These are phyloP conservation scores for Fusarium stilboides DNA, from an alignment of 2,329 filamentous ascomycete genomes.

Conservation along the genomic window DNA sequence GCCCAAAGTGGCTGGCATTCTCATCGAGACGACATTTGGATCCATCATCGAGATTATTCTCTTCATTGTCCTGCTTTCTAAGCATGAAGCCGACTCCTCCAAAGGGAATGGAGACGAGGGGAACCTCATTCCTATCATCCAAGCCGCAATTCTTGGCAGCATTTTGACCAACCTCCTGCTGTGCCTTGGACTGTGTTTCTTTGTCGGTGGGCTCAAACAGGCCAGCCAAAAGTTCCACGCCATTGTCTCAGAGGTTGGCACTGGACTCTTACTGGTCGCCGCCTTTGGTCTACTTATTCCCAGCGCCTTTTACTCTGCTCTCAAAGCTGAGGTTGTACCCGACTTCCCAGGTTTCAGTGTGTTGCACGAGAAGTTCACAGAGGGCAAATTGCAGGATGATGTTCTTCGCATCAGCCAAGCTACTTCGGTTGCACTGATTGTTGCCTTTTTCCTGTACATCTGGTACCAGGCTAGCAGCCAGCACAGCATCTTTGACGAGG, in stretches of 20 bases:
- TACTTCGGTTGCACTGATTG: conserved; percentile 73
- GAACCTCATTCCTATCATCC: conserved; percentile 71
- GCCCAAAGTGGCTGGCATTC: conserved; percentile 72
- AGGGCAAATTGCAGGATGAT: conserved; percentile 59
- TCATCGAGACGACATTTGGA: conserved; percentile 68
- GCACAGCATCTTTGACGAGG: conserved; percentile 73
- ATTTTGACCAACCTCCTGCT: conserved; percentile 78
- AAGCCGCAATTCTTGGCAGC: conserved; percentile 78
- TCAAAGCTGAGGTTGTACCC: conserved; percentile 50
- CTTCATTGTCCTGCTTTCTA: conserved; percentile 73
- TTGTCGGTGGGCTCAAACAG: conserved; percentile 73
- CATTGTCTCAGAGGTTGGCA: conserved; percentile 78
- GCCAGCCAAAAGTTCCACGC: conserved; percentile 74
- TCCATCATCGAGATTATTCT: conserved; percentile 78
- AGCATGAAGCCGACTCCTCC: conserved; percentile 42
- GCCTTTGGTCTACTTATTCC: conserved; percentile 56
- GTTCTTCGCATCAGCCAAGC: conserved; percentile 73
- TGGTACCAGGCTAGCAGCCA: conserved; percentile 76
- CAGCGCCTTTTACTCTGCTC: conserved; percentile 56
- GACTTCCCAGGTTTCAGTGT: conserved; percentile 42
- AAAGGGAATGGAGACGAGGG: conserved; percentile 52
- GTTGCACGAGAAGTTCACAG: conserved; percentile 51
- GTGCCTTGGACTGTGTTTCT: conserved; percentile 77
- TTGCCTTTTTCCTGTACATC: conserved; percentile 71
- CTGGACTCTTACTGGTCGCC: conserved; percentile 75